These are phyloP conservation scores for Phlebiopsis gigantea DNA, from an alignment of 768 basidiomycete species.

Conservation along the genomic window DNA sequence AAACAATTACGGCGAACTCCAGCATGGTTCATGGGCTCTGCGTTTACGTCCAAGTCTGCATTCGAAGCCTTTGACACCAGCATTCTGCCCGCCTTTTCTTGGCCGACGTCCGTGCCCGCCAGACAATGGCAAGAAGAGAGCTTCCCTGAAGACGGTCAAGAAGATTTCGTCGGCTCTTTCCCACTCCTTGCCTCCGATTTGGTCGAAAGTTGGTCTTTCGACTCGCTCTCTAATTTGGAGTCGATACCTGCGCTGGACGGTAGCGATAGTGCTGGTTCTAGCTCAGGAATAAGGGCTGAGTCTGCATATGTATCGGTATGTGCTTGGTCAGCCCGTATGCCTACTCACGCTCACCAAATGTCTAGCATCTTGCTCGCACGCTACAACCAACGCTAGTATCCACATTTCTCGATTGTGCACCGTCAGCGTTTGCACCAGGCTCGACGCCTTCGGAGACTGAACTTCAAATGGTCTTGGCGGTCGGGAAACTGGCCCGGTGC, in stretches of 20 bases:
- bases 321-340: slow-evolving; percentile 3
- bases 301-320: slow-evolving; percentile 16
- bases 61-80: slow-evolving; percentile 47
- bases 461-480: slow-evolving; percentile 50
- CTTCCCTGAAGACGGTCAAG: slow-evolving; percentile 31
- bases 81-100: slow-evolving; percentile 30
- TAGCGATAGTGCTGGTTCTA: slow-evolving; percentile 3
- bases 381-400: slow-evolving; percentile 78
- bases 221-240: slow-evolving; percentile 18
- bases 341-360: not conserved
- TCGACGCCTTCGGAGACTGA: slow-evolving; percentile 55
- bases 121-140: slow-evolving; percentile 29
- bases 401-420: slow-evolving; percentile 84
- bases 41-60: slow-evolving; percentile 48
- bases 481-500: slow-evolving; percentile 50
- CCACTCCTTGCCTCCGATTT: slow-evolving; percentile 9
- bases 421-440: slow-evolving; percentile 71
- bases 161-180: slow-evolving; percentile 27
- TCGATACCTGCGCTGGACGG: not conserved
- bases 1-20: slow-evolving; percentile 26
- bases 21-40: slow-evolving; percentile 61
- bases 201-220: slow-evolving; percentile 17
- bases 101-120: not conserved
- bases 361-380: slow-evolving; percentile 64
- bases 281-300: slow-evolving; percentile 4